Evolutionary conservation across 2,329 filamentous ascomycete genomes (phyloP).

Genomic region (Pseudogymnoascus sp.): DNA sequence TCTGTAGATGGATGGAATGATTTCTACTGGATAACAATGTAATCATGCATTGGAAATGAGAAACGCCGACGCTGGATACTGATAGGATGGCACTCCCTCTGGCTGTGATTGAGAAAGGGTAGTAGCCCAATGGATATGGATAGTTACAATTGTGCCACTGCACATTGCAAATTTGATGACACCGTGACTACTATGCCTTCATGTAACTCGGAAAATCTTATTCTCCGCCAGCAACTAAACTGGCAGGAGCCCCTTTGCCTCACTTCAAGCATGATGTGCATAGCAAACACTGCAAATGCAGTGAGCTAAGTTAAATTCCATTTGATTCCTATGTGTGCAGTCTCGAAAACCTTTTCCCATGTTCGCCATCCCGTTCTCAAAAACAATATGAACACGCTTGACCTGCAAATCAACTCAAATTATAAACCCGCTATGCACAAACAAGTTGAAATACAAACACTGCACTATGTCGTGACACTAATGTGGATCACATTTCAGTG

Average conservation of each 20-base stretch:
- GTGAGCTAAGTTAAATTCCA: not conserved
- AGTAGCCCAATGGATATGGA: not conserved
- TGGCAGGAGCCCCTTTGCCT: not conserved
- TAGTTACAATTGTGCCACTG: not conserved
- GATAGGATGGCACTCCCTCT: not conserved
- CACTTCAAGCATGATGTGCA: not conserved
- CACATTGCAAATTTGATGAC: not conserved
- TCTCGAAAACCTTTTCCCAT: not conserved
- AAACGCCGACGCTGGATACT: not conserved
- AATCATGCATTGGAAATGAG: not conserved
- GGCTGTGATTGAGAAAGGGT: not conserved
- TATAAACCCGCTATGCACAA: constrained; percentile 1
- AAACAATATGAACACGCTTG: not conserved
- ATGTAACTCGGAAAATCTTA: not conserved
- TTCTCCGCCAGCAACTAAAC: constrained; percentile 4
- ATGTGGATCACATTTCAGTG: not conserved
- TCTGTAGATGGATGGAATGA: not conserved
- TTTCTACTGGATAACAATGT: not conserved
- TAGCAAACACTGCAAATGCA: not conserved
- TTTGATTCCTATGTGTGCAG: not conserved
- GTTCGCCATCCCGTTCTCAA: not conserved
- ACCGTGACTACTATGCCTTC: constrained; percentile 1
- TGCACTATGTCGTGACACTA: not conserved
- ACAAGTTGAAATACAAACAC: not conserved
- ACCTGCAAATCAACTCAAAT: not conserved